Percentiles rank a stretch among this genome's conserved stretches.
Conservation (phyloP, 2,329 filamentous ascomycete species). For the Magnaporthiopsis rhizophila region DNA sequence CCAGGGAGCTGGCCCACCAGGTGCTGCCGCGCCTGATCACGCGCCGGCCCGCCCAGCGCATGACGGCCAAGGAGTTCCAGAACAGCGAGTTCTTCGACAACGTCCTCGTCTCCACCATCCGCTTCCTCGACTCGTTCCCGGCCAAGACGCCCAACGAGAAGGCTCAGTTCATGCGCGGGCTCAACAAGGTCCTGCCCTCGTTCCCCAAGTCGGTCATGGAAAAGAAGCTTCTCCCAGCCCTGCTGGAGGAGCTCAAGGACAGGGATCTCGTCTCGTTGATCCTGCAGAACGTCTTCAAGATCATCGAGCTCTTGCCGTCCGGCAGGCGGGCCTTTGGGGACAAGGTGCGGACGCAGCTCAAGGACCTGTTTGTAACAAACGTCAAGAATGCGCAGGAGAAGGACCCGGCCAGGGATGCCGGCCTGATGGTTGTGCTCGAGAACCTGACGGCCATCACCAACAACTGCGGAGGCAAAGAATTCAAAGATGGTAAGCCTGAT, state of each 20-base stretch:
- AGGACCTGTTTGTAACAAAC: slow-evolving; percentile 68
- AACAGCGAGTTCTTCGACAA: slow-evolving; percentile 96
- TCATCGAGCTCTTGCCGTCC: slow-evolving; percentile 69
- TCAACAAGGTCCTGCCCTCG: slow-evolving; percentile 79
- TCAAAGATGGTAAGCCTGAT: slow-evolving; percentile 67
- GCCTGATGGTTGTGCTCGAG: slow-evolving; percentile 84
- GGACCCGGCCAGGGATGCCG: slow-evolving; percentile 77
- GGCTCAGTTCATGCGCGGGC: slow-evolving; percentile 78
- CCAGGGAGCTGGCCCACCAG: slow-evolving; percentile 65
- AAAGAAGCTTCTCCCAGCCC: slow-evolving; percentile 81
- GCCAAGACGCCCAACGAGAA: slow-evolving; percentile 91
- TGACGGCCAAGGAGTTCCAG: slow-evolving; percentile 87
- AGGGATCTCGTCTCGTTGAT: slow-evolving; percentile 77
- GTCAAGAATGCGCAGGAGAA: slow-evolving; percentile 58
- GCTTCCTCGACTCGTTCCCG: slow-evolving; percentile 84
- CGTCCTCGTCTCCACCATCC: slow-evolving; percentile 89
- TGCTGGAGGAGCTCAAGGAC: slow-evolving; percentile 92
- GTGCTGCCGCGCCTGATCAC: slow-evolving; percentile 84
- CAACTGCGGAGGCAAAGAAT: slow-evolving; percentile 84
- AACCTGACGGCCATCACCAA: slow-evolving; percentile 68
- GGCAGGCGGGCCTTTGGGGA: slow-evolving; percentile 75
- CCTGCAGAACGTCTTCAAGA: slow-evolving; percentile 86
- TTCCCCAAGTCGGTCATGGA: slow-evolving; percentile 93
- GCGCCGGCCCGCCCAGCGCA: slow-evolving; percentile 73
- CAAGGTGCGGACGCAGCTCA: slow-evolving; percentile 74